These are phyloP conservation scores for Acorus gramineus DNA, from an alignment of 106 monocot species.

Conservation along the genomic window DNA sequence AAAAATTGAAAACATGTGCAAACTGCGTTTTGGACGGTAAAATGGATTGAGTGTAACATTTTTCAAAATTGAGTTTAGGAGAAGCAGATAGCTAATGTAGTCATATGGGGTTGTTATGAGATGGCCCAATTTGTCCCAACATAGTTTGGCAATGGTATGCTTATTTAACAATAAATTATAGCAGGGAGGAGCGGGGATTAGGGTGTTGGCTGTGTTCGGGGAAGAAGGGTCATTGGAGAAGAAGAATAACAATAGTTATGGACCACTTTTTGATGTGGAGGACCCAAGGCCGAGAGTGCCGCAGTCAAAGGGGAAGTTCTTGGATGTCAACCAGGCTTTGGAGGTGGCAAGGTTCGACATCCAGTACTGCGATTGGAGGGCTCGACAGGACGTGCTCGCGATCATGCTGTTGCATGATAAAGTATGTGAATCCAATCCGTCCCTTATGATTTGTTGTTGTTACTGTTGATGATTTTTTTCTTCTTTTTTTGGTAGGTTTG, in stretches of 20 bases:
- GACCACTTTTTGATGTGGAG: conserved; percentile 79
- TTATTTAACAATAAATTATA: background rate
- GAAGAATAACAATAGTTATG: conserved; percentile 62
- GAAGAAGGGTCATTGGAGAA: conserved; percentile 31
- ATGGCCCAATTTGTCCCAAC: too few species aligned
- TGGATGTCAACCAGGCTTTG: conserved; percentile 77
- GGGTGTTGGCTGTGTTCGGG: conserved; percentile 44
- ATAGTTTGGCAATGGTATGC: too few species aligned
- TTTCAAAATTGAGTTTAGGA: too few species aligned
- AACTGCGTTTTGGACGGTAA: too few species aligned
- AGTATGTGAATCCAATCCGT: conserved; percentile 17
- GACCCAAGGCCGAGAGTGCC: conserved; percentile 56
- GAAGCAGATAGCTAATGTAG: too few species aligned
- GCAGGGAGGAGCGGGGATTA: conserved; percentile 39
- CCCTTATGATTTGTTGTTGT: background rate
- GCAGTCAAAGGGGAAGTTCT: conserved; percentile 39
- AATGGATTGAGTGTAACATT: too few species aligned
- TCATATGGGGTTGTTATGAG: too few species aligned
- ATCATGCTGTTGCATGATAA: conserved; percentile 95
- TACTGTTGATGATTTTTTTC: background rate
- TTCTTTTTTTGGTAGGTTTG: background rate
- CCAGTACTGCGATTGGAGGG: conserved; percentile 93
- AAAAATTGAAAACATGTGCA: too few species aligned
- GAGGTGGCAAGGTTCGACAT: conserved; percentile 93
- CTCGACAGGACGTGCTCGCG: conserved; percentile 73